Evolutionary conservation across 805 yeast species (phyloP).

Genomic region (Starmerella asiatica): DNA sequence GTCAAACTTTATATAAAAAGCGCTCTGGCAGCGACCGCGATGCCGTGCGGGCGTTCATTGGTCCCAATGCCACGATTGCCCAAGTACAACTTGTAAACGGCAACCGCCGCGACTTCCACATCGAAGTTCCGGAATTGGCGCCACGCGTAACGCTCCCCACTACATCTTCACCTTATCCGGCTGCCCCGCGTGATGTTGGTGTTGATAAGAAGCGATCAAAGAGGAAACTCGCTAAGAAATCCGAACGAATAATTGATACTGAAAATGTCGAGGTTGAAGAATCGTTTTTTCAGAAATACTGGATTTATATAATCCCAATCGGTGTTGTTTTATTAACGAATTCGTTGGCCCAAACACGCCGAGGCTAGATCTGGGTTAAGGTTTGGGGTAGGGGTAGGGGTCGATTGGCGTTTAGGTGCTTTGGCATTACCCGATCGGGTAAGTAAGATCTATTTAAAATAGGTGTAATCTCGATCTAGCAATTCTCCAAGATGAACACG

Average conservation of each 20-base stretch:
- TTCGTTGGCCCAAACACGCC: no score
- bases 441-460: no score
- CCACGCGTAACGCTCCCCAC: conserved; percentile 6
- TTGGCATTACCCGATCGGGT: no score
- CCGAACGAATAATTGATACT: conserved; percentile 25
- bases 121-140: conserved; percentile 3
- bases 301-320: conserved; percentile 13
- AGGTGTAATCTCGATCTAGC: no score
- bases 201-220: not conserved
- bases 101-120: not conserved
- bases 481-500: not conserved
- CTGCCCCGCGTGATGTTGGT: not conserved
- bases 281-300: conserved; percentile 15
- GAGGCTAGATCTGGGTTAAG: no score
- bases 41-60: conserved; percentile 5
- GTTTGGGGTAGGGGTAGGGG: no score
- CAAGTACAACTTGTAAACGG: conserved; percentile 21
- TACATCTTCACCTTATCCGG: no score
- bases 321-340: conserved; percentile 5
- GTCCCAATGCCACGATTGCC: conserved; percentile 1
- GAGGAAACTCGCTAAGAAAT: not conserved
- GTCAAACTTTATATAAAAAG: conserved; percentile 7
- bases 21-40: not conserved
- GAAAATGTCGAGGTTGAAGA: conserved; percentile 6
- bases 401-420: no score